Conservation (phyloP, 495 filamentous ascomycete species). For the Penicillium daleae region DNA sequence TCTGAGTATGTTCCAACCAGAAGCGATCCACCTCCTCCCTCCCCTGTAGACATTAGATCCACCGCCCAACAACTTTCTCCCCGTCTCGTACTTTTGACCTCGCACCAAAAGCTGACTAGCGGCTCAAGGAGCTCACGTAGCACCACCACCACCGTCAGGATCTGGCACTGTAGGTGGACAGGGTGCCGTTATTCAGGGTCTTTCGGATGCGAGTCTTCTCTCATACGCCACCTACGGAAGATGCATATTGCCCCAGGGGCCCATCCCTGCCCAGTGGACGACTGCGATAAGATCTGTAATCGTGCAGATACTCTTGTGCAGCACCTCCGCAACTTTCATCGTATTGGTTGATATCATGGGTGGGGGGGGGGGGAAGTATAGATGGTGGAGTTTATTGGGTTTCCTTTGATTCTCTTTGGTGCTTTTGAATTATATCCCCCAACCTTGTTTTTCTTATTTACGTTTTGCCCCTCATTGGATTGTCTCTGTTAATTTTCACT, state of each 20-base stretch:
- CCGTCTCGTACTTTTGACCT: background rate
- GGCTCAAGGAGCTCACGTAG: background rate
- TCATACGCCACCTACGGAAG: background rate
- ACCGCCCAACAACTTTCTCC: background rate
- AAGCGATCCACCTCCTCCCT: too few species aligned
- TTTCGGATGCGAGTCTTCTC: background rate
- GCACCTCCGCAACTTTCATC: background rate
- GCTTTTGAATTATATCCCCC: background rate
- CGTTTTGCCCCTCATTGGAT: background rate
- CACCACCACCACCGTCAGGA: background rate
- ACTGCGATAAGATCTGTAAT: background rate
- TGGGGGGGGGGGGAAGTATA: background rate
- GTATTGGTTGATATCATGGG: background rate
- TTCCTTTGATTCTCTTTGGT: background rate
- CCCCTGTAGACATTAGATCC: background rate
- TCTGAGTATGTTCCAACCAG: background rate
- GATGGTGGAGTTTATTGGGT: background rate
- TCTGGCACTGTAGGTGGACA: background rate
- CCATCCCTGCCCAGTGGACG: background rate
- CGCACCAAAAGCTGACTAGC: background rate
- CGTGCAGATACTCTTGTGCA: background rate
- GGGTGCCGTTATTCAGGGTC: background rate
- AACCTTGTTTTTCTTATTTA: background rate
- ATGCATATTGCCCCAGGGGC: background rate
- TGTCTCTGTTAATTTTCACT: background rate